These are phyloP conservation scores for Capsicum rhomboideum DNA, from an alignment of 257 asterid genomes.

Conservation along the genomic window DNA sequence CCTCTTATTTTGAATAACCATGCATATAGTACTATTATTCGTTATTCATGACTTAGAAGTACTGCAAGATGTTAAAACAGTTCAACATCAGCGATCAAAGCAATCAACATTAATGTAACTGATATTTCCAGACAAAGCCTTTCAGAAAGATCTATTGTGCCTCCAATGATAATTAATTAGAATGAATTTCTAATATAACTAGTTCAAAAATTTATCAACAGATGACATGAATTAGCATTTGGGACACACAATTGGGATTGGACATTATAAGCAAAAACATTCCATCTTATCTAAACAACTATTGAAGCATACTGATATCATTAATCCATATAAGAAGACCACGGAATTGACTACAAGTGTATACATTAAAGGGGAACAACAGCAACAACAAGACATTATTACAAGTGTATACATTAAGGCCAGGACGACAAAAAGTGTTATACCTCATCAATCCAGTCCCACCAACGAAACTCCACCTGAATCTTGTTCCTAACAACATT, in stretches of 20 bases:
- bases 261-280: background rate
- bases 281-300: background rate
- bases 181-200: background rate
- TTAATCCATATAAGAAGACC: background rate
- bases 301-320: background rate
- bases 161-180: background rate
- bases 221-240: background rate
- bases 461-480: conserved; percentile 50
- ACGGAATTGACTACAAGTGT: background rate
- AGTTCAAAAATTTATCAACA: background rate
- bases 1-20: background rate
- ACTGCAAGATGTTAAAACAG: background rate
- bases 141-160: background rate
- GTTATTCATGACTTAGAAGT: background rate
- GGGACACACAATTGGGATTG: background rate
- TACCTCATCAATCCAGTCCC: conserved; percentile 70
- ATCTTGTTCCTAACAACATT: conserved; percentile 46
- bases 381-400: background rate
- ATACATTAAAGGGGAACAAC: background rate
- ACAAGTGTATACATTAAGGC: background rate
- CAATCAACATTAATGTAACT: background rate
- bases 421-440: background rate
- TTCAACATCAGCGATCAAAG: background rate
- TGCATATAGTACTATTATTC: background rate
- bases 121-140: background rate